These are phyloP conservation scores for Thelonectria blattea DNA, from an alignment of 2,329 filamentous ascomycete genomes.

Conservation along the genomic window DNA sequence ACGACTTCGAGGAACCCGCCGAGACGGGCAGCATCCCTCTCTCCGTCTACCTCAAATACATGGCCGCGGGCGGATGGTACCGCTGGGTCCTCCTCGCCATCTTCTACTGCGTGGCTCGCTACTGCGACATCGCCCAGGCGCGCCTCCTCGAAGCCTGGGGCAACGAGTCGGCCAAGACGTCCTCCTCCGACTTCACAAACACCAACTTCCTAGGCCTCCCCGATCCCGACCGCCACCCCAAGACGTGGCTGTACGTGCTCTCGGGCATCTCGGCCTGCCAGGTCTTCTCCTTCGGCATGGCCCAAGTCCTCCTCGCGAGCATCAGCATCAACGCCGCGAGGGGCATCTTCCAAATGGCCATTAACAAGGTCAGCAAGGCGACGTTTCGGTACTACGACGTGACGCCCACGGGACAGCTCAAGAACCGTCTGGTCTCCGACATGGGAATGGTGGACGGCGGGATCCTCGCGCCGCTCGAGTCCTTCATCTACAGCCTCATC, in stretches of 20 bases:
- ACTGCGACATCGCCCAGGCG: conserved; percentile 68
- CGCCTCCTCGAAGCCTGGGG: conserved; percentile 91
- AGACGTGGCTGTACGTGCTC: conserved; percentile 77
- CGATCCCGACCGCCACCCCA: conserved; percentile 68
- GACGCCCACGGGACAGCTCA: conserved; percentile 85
- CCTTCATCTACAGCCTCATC: conserved; percentile 72
- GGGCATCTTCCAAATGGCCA: conserved; percentile 73
- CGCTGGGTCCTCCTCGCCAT: conserved; percentile 74
- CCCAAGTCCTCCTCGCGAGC: conserved; percentile 72
- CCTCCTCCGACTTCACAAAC: neutral
- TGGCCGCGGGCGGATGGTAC: conserved; percentile 76
- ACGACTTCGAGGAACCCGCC: conserved; percentile 42
- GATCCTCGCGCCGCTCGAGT: conserved; percentile 76
- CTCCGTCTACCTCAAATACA: conserved; percentile 82
- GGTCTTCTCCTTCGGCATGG: conserved; percentile 64
- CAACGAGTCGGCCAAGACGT: conserved; percentile 54
- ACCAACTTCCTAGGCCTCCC: conserved; percentile 53
- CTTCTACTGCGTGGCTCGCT: conserved; percentile 67
- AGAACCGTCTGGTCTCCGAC: conserved; percentile 91
- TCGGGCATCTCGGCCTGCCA: conserved; percentile 68
- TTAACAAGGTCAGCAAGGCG: conserved; percentile 76
- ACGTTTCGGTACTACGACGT: conserved; percentile 92
- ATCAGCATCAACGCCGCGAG: conserved; percentile 82
- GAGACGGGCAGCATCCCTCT: conserved; percentile 74
- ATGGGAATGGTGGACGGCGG: conserved; percentile 89